phyloP scores from a whole-genome alignment of 2,329 filamentous ascomycete species.

The Trichoderma sp. region DNA sequence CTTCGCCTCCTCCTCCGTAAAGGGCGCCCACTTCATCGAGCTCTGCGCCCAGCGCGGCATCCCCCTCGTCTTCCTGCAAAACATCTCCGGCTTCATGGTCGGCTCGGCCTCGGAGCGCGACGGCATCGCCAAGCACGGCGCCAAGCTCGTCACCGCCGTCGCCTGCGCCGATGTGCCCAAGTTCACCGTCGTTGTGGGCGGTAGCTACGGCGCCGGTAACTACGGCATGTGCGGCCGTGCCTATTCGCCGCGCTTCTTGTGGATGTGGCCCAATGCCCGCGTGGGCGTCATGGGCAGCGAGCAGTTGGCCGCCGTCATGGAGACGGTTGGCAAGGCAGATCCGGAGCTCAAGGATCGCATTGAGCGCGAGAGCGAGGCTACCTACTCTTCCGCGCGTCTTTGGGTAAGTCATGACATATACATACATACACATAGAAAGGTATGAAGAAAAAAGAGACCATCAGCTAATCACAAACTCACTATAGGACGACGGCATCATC shows the following conservation, averaged over 20 bases:
- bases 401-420: conserved; percentile 62
- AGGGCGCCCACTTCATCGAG: conserved; percentile 96
- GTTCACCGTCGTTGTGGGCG: conserved; percentile 94
- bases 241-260: conserved; percentile 87
- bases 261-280: conserved; percentile 97
- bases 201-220: conserved; percentile 90
- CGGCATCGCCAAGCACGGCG: conserved; percentile 96
- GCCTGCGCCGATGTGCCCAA: conserved; percentile 94
- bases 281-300: conserved; percentile 96
- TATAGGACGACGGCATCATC: conserved; percentile 78
- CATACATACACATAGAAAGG: not conserved
- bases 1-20: conserved; percentile 84
- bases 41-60: conserved; percentile 88
- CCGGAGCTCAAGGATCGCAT: conserved; percentile 80
- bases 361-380: conserved; percentile 84
- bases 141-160: conserved; percentile 93
- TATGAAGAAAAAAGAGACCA: not conserved
- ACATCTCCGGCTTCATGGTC: conserved; percentile 98
- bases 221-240: conserved; percentile 98
- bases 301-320: conserved; percentile 91
- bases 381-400: conserved; percentile 82
- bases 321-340: conserved; percentile 83
- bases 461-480: not conserved
- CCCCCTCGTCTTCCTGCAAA: conserved; percentile 90
- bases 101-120: conserved; percentile 88